Conservation (phyloP, 2,329 filamentous ascomycete species). For the Periglandula ipomoeae region DNA sequence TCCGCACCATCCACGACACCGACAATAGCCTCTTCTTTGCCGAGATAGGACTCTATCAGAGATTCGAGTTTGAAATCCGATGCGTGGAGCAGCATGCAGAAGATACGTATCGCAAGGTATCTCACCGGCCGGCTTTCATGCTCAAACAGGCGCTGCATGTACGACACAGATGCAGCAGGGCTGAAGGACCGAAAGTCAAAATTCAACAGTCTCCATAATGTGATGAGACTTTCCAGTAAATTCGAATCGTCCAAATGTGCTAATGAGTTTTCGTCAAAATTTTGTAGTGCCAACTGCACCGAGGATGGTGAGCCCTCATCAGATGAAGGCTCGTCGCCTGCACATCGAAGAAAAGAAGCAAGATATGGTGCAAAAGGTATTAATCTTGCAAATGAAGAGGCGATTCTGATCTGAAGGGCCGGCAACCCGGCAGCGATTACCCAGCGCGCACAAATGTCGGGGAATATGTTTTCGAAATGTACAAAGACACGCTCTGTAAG, state of each 20-base stretch:
- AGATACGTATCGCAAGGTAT: constrained; percentile 74
- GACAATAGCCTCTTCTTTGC: constrained; percentile 47
- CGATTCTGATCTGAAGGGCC: constrained; percentile 33
- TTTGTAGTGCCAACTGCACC: constrained; percentile 22
- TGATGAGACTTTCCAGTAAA: constrained; percentile 22
- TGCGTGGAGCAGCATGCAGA: constrained; percentile 69
- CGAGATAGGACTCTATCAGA: constrained; percentile 59
- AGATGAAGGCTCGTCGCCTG: constrained; percentile 5
- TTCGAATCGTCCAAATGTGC: constrained; percentile 13
- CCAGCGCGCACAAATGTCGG: constrained; percentile 80
- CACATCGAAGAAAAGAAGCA: constrained; percentile 57
- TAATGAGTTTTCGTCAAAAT: constrained; percentile 19
- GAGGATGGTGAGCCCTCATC: constrained; percentile 11
- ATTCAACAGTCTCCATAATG: constrained; percentile 69
- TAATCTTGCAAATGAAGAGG: constrained; percentile 69
- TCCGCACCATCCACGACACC: constrained; percentile 66
- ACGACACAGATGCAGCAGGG: constrained; percentile 52
- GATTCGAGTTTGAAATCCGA: constrained; percentile 70
- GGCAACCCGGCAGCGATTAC: constrained; percentile 37
- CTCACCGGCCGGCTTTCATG: constrained; percentile 52
- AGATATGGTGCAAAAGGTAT: constrained; percentile 77
- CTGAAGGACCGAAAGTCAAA: constrained; percentile 64
- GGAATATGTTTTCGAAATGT: constrained; percentile 65
- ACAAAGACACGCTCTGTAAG: constrained; percentile 66
- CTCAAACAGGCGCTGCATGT: constrained; percentile 60